A percentile compares a stretch with the other conserved stretches of the same genome.
phyloP scores from a whole-genome alignment of 441 rosid species.

The Sinapis alba region DNA sequence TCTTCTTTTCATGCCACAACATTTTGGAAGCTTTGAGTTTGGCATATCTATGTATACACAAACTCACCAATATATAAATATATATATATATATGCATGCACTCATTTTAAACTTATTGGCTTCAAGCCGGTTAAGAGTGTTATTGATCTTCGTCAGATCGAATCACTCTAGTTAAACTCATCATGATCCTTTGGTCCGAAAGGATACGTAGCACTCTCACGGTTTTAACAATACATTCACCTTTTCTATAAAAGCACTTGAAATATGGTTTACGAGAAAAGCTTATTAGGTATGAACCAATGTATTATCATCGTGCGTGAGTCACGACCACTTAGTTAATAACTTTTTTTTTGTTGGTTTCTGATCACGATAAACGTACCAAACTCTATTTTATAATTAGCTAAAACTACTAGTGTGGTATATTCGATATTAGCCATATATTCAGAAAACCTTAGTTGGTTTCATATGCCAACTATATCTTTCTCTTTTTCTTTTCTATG shows the following conservation, averaged over 20 bases:
- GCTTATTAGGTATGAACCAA: constrained; percentile 40
- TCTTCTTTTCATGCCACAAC: constrained; percentile 67
- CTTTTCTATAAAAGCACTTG: constrained; percentile 18
- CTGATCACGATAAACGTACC: constrained; percentile 8
- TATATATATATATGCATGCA: not conserved
- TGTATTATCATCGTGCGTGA: constrained; percentile 38
- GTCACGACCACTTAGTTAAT: constrained; percentile 32
- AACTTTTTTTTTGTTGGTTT: not conserved
- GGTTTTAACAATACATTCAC: constrained; percentile 4
- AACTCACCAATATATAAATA: not conserved
- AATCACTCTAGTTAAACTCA: constrained; percentile 4
- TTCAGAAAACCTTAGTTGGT: constrained; percentile 27
- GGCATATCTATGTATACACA: constrained; percentile 44
- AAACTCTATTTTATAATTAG: constrained; percentile 28
- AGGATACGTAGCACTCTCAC: constrained; percentile 1
- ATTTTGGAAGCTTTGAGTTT: constrained; percentile 55
- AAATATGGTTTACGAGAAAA: constrained; percentile 30
- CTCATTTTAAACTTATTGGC: not conserved
- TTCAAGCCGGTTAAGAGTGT: constrained; percentile 1
- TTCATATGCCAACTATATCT: constrained; percentile 26
- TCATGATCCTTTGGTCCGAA: constrained; percentile 6
- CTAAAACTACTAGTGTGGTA: constrained; percentile 4
- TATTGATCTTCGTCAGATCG: not conserved
- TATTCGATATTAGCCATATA: constrained; percentile 24
- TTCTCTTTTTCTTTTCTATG: not conserved